Evolutionary conservation across 495 filamentous ascomycete species (phyloP).

Genomic region (Penicillium argentinense): DNA sequence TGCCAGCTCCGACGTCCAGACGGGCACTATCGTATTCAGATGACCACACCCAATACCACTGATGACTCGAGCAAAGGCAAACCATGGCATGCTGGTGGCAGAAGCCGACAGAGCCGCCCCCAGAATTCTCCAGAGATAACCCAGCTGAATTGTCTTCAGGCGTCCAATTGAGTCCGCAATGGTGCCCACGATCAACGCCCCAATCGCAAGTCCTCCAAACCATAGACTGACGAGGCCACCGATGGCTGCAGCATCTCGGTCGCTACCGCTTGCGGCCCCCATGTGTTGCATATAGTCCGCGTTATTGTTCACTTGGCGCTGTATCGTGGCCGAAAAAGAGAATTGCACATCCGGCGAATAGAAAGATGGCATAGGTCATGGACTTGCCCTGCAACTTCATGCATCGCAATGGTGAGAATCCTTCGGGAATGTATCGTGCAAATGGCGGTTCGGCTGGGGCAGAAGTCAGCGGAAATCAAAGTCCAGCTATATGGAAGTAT

Average conservation of each 20-base stretch:
- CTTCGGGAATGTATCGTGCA: constrained; percentile 22
- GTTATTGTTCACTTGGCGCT: constrained; percentile 38
- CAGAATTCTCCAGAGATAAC: constrained; percentile 46
- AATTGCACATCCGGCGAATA: constrained; percentile 25
- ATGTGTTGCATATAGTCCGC: constrained; percentile 32
- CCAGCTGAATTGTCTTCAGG: constrained; percentile 46
- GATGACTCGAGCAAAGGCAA: constrained; percentile 49
- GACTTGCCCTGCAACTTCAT: constrained; percentile 19
- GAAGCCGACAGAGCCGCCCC: constrained; percentile 46
- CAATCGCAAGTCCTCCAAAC: constrained; percentile 29
- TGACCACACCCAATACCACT: constrained; percentile 52
- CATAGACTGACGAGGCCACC: constrained; percentile 28
- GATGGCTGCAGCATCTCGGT: constrained; percentile 22
- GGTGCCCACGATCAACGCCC: constrained; percentile 15
- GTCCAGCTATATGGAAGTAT: neutral
- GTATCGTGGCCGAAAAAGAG: constrained; percentile 42
- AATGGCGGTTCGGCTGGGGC: constrained; percentile 13
- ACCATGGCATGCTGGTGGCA: constrained; percentile 42
- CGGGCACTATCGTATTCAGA: constrained; percentile 38
- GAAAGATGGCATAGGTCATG: constrained; percentile 24
- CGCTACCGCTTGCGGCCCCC: constrained; percentile 14
- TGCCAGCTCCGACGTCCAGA: constrained; percentile 43
- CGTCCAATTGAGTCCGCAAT: constrained; percentile 47
- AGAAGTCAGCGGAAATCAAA: neutral
- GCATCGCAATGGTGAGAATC: constrained; percentile 25